These are phyloP conservation scores for Cladophialophora carrionii DNA, from an alignment of 2,329 filamentous ascomycete species.

Conservation along the genomic window DNA sequence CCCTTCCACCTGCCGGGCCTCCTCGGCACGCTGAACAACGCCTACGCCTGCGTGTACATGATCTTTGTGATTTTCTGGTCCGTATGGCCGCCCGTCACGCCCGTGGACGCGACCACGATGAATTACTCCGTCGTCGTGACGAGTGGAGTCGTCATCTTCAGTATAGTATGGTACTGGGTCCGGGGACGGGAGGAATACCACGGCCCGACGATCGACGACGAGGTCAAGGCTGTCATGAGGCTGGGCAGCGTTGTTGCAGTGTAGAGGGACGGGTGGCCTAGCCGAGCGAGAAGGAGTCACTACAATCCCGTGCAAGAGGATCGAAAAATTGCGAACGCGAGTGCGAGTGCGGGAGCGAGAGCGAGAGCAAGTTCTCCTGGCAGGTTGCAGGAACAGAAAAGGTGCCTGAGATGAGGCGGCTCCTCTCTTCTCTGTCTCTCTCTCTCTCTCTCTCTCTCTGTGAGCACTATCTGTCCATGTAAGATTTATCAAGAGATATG, in stretches of 20 bases:
- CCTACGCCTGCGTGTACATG: constrained; percentile 58
- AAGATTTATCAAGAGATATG: too few species aligned
- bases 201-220: constrained; percentile 49
- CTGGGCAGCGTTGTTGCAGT: constrained; percentile 24
- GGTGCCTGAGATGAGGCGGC: not conserved
- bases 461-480: too few species aligned
- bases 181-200: constrained; percentile 52
- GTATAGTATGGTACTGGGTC: constrained; percentile 53
- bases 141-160: constrained; percentile 50
- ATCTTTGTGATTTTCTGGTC: constrained; percentile 61
- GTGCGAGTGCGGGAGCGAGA: too few species aligned
- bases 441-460: too few species aligned
- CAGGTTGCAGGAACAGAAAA: not conserved
- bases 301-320: not conserved
- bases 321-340: not conserved
- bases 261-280: not conserved
- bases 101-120: constrained; percentile 46
- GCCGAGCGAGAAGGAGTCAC: not conserved
- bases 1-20: constrained; percentile 59
- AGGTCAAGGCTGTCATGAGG: constrained; percentile 33
- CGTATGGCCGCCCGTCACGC: constrained; percentile 52
- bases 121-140: constrained; percentile 56
- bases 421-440: too few species aligned
- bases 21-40: constrained; percentile 59
- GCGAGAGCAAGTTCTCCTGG: too few species aligned